A percentile compares a stretch with the other conserved stretches of the same genome.
These are phyloP conservation scores for Pleurotus ostreatus DNA, from an alignment of 768 basidiomycete species.

Conservation along the genomic window DNA sequence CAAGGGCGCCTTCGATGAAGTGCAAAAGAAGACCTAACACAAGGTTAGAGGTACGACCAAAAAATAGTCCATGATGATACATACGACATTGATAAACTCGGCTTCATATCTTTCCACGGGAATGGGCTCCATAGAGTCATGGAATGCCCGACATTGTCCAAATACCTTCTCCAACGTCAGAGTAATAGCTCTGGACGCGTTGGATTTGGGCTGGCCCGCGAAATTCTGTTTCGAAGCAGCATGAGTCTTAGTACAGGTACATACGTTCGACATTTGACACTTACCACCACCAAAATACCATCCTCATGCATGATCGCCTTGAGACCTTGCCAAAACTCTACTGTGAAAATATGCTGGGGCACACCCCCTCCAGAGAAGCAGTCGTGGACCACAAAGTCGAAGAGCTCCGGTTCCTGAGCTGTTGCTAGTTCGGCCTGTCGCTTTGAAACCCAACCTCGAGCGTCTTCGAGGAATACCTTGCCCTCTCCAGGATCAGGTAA, in stretches of 20 bases:
- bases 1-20: slow-evolving; percentile 45
- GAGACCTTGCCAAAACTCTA: slow-evolving; percentile 79
- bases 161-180: slow-evolving; percentile 71
- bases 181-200: slow-evolving; percentile 61
- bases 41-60: neutral
- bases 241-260: neutral
- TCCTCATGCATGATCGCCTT: slow-evolving; percentile 59
- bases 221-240: slow-evolving; percentile 59
- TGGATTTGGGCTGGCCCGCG: slow-evolving; percentile 64
- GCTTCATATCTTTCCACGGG: slow-evolving; percentile 41
- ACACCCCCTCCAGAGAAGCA: slow-evolving; percentile 95
- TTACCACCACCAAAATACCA: slow-evolving; percentile 78
- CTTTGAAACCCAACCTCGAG: slow-evolving; percentile 60
- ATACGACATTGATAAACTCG: slow-evolving; percentile 73
- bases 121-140: slow-evolving; percentile 53
- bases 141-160: slow-evolving; percentile 77
- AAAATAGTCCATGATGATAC: slow-evolving; percentile 15
- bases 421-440: slow-evolving; percentile 25
- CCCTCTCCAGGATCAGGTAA: slow-evolving; percentile 59
- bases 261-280: slow-evolving; percentile 20
- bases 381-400: slow-evolving; percentile 82
- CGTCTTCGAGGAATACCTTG: slow-evolving; percentile 75
- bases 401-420: slow-evolving; percentile 26
- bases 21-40: slow-evolving; percentile 79
- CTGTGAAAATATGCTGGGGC: slow-evolving; percentile 78